phyloP scores from a whole-genome alignment of 2,329 filamentous ascomycete species.

The Aspergillus viridinutans region DNA sequence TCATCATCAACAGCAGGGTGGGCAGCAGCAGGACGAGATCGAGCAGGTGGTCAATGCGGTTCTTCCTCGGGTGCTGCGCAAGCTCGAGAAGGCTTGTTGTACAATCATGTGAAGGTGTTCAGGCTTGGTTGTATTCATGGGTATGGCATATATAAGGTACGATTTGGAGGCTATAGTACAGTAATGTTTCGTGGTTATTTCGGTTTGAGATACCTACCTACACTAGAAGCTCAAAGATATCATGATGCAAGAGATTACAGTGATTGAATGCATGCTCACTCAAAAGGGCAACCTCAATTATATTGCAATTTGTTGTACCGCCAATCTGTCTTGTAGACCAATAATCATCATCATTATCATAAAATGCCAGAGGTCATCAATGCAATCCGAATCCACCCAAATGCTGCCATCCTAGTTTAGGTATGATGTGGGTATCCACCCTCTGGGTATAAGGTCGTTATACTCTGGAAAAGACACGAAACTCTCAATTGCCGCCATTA shows the following conservation, averaged over 20 bases:
- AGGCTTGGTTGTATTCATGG: background rate
- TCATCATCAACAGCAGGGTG: constrained; percentile 37
- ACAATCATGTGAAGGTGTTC: constrained; percentile 61
- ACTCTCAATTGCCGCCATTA: background rate
- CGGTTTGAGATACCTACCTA: background rate
- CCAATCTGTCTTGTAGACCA: background rate
- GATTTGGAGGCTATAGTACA: constrained; percentile 1
- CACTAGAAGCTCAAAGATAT: background rate
- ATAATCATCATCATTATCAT: background rate
- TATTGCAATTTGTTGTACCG: background rate
- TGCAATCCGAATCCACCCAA: background rate
- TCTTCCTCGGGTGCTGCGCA: constrained; percentile 57
- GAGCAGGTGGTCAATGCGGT: constrained; percentile 59
- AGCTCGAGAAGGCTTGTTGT: constrained; percentile 67
- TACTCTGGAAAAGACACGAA: background rate
- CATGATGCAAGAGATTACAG: background rate
- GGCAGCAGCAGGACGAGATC: constrained; percentile 53
- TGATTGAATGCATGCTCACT: background rate
- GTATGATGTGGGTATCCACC: background rate
- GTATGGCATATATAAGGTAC: background rate
- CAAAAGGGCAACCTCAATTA: too few relatives aligned
- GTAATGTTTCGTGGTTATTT: background rate
- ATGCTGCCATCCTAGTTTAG: background rate
- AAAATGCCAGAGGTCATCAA: background rate
- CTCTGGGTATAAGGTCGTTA: background rate